These are phyloP conservation scores for Ceratocystis colombiana DNA, from an alignment of 2,329 filamentous ascomycete genomes.

Conservation along the genomic window DNA sequence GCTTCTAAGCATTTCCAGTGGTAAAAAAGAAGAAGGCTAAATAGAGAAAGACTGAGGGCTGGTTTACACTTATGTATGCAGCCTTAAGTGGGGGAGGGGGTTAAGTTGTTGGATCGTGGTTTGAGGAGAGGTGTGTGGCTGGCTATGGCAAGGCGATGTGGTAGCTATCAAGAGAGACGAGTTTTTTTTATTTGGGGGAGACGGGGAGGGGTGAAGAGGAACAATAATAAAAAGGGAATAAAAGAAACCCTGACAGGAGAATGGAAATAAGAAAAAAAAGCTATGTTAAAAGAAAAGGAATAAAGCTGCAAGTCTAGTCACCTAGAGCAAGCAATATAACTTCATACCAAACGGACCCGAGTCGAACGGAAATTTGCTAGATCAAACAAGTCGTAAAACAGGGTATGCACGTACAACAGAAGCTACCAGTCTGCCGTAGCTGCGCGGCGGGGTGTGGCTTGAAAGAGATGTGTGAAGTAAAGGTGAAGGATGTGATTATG, in stretches of 20 bases:
- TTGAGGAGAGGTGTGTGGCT: neutral
- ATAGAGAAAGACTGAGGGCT: neutral
- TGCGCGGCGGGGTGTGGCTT: neutral
- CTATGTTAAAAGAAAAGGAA: neutral
- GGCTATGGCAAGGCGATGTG: neutral
- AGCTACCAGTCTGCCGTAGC: neutral
- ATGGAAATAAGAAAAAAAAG: neutral
- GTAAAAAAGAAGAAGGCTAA: neutral
- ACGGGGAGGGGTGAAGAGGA: no score
- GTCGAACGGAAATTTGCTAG: neutral
- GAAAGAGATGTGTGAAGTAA: neutral
- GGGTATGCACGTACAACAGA: neutral
- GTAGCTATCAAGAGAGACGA: neutral
- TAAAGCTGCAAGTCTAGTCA: neutral
- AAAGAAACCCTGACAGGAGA: neutral
- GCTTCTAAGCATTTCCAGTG: neutral
- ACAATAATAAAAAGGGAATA: neutral
- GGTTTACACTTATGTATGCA: constrained; percentile 12
- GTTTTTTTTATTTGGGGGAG: no score
- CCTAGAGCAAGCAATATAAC: neutral
- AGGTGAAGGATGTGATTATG: neutral
- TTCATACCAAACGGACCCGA: neutral
- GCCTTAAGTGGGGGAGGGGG: constrained; percentile 1
- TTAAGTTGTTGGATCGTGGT: neutral
- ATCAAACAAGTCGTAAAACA: neutral